Conservation (phyloP, 805 yeast species). For the Candida ulmi region DNA sequence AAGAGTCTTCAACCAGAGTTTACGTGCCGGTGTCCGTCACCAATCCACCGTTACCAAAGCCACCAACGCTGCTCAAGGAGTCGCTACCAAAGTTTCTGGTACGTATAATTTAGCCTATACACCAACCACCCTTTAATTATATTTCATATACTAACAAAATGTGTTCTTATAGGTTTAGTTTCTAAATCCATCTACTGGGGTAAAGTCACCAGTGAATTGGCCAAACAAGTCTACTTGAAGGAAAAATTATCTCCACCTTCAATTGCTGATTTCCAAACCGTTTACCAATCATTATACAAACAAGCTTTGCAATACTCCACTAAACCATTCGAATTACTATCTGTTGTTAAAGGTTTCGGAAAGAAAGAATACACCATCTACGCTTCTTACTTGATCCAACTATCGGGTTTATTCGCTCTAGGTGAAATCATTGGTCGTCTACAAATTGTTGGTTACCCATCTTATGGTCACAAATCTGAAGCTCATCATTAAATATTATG, state of each 20-base stretch:
- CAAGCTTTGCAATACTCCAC: constrained; percentile 38
- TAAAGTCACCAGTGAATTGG: constrained; percentile 46
- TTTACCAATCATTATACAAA: constrained; percentile 52
- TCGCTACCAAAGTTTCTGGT: constrained; percentile 33
- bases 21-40: constrained; percentile 27
- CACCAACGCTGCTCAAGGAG: constrained; percentile 30
- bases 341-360: constrained; percentile 40
- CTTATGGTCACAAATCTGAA: constrained; percentile 41
- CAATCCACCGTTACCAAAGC: constrained; percentile 28
- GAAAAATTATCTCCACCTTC: constrained; percentile 95
- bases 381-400: constrained; percentile 74
- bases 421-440: constrained; percentile 98
- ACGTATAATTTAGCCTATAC: constrained; percentile 15
- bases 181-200: constrained; percentile 76
- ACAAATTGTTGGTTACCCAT: constrained; percentile 83
- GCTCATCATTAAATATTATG: constrained; percentile 18
- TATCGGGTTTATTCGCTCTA: constrained; percentile 84
- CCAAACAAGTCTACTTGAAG: constrained; percentile 68
- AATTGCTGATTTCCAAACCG: constrained; percentile 65
- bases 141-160: no score
- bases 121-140: not conserved
- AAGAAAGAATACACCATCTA: constrained; percentile 58
- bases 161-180: constrained; percentile 19
- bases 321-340: constrained; percentile 57
- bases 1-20: constrained; percentile 18